Evolutionary conservation across 192 early-diverging fungal species (phyloP).

Genomic region (Entomortierella parvispora): DNA sequence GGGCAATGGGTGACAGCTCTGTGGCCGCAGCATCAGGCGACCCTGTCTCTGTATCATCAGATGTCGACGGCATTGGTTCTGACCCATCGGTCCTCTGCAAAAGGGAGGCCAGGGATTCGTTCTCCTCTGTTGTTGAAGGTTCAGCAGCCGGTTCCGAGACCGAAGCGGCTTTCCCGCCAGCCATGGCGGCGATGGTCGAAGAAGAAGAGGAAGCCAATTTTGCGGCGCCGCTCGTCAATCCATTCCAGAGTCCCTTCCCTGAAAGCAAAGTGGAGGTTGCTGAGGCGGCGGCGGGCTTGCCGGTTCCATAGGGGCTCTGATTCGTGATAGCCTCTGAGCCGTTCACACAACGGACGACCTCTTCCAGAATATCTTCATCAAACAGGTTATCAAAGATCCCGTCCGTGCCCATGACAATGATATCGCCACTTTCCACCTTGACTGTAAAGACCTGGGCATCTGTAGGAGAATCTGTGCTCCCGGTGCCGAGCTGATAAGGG

Average conservation of each 20-base stretch:
- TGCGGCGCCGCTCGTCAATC: slow-evolving; percentile 29
- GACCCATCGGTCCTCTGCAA: background rate
- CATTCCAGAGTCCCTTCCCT: slow-evolving; percentile 41
- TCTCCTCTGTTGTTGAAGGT: background rate
- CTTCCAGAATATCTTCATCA: slow-evolving; percentile 96
- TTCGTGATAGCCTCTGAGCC: slow-evolving; percentile 33
- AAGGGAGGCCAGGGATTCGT: slow-evolving; percentile 4
- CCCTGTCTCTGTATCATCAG: background rate
- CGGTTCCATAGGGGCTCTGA: slow-evolving; percentile 36
- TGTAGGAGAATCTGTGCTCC: slow-evolving; percentile 78
- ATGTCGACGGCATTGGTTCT: background rate
- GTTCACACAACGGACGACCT: slow-evolving; percentile 62
- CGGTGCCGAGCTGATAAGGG: slow-evolving; percentile 95
- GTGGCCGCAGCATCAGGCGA: background rate
- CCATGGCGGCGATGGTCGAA: slow-evolving; percentile 29
- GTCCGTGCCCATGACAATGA: slow-evolving; percentile 92
- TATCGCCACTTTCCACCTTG: slow-evolving; percentile 91
- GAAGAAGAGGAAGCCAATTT: slow-evolving; percentile 31
- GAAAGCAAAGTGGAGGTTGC: slow-evolving; percentile 9
- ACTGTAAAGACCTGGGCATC: slow-evolving; percentile 88
- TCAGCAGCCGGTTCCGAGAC: background rate
- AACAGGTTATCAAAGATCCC: slow-evolving; percentile 98
- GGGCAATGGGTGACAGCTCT: slow-evolving; percentile 38
- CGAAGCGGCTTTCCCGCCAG: slow-evolving; percentile 7
- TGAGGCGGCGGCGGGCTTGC: slow-evolving; percentile 3